Conservation (phyloP, 805 yeast genomes). For the Zygotorulaspora sp. region DNA sequence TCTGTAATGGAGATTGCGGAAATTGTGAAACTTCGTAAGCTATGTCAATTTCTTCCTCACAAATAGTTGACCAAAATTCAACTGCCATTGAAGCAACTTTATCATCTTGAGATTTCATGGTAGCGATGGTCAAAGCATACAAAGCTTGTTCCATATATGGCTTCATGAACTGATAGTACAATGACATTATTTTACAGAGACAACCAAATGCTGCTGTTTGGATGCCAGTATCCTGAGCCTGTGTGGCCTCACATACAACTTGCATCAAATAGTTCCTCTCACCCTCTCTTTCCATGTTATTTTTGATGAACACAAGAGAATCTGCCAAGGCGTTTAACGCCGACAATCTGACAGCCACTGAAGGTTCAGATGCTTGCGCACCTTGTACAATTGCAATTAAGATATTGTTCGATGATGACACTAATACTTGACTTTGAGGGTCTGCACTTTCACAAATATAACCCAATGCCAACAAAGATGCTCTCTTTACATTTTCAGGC, state of each 20-base stretch:
- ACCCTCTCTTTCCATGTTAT: slow-evolving; percentile 86
- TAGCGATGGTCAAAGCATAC: slow-evolving; percentile 81
- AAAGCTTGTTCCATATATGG: slow-evolving; percentile 97
- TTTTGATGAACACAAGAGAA: slow-evolving; percentile 83
- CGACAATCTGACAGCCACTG: slow-evolving; percentile 70
- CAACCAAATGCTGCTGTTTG: slow-evolving; percentile 97
- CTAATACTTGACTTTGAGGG: slow-evolving; percentile 64
- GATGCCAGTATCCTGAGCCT: slow-evolving; percentile 70
- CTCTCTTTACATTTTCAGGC: slow-evolving; percentile 75
- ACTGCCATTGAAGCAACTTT: slow-evolving; percentile 96
- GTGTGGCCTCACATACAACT: slow-evolving; percentile 99
- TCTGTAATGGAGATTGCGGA: slow-evolving; percentile 47
- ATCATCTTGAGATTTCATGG: slow-evolving; percentile 74
- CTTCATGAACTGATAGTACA: slow-evolving; percentile 85
- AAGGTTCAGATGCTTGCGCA: slow-evolving; percentile 78
- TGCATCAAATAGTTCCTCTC: slow-evolving; percentile 98
- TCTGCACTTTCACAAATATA: slow-evolving; percentile 95
- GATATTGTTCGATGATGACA: slow-evolving; percentile 84
- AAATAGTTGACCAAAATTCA: slow-evolving; percentile 99
- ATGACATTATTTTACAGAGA: slow-evolving; percentile 82
- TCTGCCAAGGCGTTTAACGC: slow-evolving; percentile 89
- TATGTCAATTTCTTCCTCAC: slow-evolving; percentile 91
- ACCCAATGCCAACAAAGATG: slow-evolving; percentile 85
- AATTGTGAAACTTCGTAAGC: slow-evolving; percentile 61
- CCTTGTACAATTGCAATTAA: slow-evolving; percentile 96